phyloP scores from a whole-genome alignment of 306 rosid genomes.

The Dalbergia oliveri region DNA sequence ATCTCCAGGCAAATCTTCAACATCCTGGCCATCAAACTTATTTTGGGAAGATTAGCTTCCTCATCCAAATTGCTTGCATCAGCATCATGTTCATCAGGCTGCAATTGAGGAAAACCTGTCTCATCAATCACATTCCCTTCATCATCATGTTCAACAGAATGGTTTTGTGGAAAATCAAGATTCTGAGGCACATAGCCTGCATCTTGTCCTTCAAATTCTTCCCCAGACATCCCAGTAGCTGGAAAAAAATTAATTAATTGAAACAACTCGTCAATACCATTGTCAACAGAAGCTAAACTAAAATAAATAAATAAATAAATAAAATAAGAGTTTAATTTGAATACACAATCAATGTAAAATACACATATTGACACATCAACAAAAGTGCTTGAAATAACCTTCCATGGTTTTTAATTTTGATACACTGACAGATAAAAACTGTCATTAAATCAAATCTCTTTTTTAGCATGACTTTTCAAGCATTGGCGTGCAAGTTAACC shows the following conservation, averaged over 20 bases:
- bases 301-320: neutral
- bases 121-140: conserved; percentile 57
- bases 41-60: conserved; percentile 44
- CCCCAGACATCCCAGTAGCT: conserved; percentile 53
- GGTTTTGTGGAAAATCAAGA: conserved; percentile 46
- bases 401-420: too few relatives aligned
- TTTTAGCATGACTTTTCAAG: too few relatives aligned
- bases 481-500: too few relatives aligned
- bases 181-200: conserved; percentile 62
- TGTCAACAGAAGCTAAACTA: conserved; percentile 13
- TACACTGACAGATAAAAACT: too few relatives aligned
- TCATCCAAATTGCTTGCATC: conserved; percentile 42
- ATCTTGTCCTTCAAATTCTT: conserved; percentile 57
- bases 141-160: conserved; percentile 51
- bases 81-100: conserved; percentile 48
- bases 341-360: too few relatives aligned
- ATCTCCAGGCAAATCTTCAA: conserved; percentile 40
- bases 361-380: too few relatives aligned
- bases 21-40: conserved; percentile 50
- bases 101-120: conserved; percentile 49
- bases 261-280: conserved; percentile 36
- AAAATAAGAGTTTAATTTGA: neutral
- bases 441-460: too few relatives aligned
- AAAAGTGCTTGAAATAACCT: too few relatives aligned
- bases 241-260: neutral